Evolutionary conservation across 345 rosid species (phyloP), one percentile per base, ranked within the genome.

Genomic region (Lumnitzera racemosa): DNA sequence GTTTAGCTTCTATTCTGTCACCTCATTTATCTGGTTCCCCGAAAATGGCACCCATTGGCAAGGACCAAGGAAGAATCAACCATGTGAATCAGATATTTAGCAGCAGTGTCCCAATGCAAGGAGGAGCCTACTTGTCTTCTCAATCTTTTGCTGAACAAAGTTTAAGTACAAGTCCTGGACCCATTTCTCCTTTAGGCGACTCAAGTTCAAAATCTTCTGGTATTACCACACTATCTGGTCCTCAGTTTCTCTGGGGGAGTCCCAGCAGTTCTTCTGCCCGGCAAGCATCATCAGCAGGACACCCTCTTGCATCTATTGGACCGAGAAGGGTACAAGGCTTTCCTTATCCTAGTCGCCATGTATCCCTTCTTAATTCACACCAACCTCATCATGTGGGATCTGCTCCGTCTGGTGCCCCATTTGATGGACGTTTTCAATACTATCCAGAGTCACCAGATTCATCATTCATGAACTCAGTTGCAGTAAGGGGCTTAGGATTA

Each of bases 191-290:
- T 65, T 77, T 81, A 72, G 75, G 82, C 51, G 78, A 78, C 60
- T 70, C 95, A 63, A 84, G 56, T 53, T 68, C 91, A n/a, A 72
- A 75, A 59, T 83, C 83, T 46, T 79, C 84, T 5, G 80, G 76
- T 56, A 57, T 83, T 65, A 85, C 78, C 55, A 87, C 96, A 27
- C 65, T 91, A 49, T 81, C 98, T 0, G 98, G 96, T 46, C 80
- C 95, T 53, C 89, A 91, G 70, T 91, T 88, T 73, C 98, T 91
- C 23, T 91, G 96, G 98, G 96, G 98, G 66, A 86, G 94, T 71
- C 86, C 87, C 49, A 80, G 73, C 49, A 82, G 76, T 61, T 75
- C 94, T 55, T 72, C 87, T 20, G 78, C 83, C 53, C 79, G 98
- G 98, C 77, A 85, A 51, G 61, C 79, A 23, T 75, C 95, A 20